A percentile compares a stretch with the other conserved stretches of the same genome.
Conservation (phyloP, 768 basidiomycete species). For the Cyathus striatus region DNA sequence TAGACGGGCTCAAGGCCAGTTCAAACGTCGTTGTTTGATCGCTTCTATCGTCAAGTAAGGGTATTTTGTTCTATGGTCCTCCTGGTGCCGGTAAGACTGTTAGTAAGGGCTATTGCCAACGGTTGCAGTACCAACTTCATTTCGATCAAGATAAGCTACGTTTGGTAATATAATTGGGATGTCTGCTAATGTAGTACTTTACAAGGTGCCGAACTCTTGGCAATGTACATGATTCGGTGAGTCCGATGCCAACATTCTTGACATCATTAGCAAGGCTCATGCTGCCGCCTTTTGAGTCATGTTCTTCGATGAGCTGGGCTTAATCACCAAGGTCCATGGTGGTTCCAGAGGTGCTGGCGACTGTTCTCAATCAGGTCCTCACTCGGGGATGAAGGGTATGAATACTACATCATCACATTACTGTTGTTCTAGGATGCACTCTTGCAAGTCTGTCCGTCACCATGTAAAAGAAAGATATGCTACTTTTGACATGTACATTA, state of each 20-base stretch:
- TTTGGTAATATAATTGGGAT: neutral
- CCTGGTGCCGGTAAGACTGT: slow-evolving; percentile 99
- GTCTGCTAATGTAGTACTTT: slow-evolving; percentile 10
- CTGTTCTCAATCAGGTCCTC: slow-evolving; percentile 94
- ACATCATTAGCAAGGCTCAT: slow-evolving; percentile 99
- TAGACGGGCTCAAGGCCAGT: slow-evolving; percentile 96
- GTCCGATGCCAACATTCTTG: slow-evolving; percentile 98
- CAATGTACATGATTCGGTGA: slow-evolving; percentile 99
- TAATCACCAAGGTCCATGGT: slow-evolving; percentile 97
- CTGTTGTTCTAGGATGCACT: no score
- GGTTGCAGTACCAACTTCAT: slow-evolving; percentile 99
- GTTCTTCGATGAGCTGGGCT: slow-evolving; percentile 99
- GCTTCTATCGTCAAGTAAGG: slow-evolving; percentile 99
- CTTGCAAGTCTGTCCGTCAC: no score
- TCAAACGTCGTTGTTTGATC: slow-evolving; percentile 99
- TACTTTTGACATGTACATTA: no score
- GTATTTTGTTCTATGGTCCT: slow-evolving; percentile 99
- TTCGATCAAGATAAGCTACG: slow-evolving; percentile 76
- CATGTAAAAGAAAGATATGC: no score
- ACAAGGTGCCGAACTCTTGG: slow-evolving; percentile 91
- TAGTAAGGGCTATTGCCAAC: slow-evolving; percentile 98
- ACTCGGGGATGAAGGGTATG: slow-evolving; percentile 99
- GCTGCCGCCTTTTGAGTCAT: slow-evolving; percentile 99
- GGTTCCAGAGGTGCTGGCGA: slow-evolving; percentile 91
- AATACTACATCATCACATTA: no score